Evolutionary conservation across 139 green algal genomes (phyloP), one percentile per base, ranked within the genome.

Genomic region (Chlorella sorokiniana): DNA sequence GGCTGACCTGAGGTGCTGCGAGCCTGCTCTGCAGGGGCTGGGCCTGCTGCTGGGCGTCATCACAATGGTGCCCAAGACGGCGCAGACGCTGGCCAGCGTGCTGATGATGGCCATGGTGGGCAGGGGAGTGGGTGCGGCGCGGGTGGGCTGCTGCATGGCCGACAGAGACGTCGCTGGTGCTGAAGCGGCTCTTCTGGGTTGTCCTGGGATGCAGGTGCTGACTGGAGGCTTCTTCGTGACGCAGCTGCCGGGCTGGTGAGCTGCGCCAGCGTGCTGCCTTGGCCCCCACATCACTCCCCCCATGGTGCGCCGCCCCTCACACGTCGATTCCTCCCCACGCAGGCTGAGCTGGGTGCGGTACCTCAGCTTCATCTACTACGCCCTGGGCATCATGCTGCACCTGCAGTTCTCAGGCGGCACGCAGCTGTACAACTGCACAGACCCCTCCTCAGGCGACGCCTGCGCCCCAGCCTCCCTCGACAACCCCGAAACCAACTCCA

Each of bases 1-100:
- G 52, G 52, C 8, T 27, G 52, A 22, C 6, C 25, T 61, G 52
- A n/a, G 52, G 6, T 61, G 52, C 10, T 61, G 7, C 10, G 7
- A 11, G 23, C 22, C 48, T 59, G 48, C 22, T 72, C 37, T 75
- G 68, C 68, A 75, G 69, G 27, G 62, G 33, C 31, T 91, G 42
- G 93, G 93, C 3, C 85, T 96, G 76, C 76, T 96, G 42, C 84
- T 97, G 52, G 93, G 93, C 11, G 89, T 88, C 14, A 89, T 87
- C 5, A 84, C 94, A 67, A 92, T 89, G 78, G 89, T 94, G 77
- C 79, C 84, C 20, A 92, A 93, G 77, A 90, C 54, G 0, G 91
- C 91, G 1, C 91, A 95, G 79, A 89, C 91, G 20, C 61, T 94
- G 20, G 83, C 92, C 14, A 91, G 86, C 27, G 83, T 97, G 29